Conservation (phyloP, 148 eudicot species). For the Chenopodium suecicum region DNA sequence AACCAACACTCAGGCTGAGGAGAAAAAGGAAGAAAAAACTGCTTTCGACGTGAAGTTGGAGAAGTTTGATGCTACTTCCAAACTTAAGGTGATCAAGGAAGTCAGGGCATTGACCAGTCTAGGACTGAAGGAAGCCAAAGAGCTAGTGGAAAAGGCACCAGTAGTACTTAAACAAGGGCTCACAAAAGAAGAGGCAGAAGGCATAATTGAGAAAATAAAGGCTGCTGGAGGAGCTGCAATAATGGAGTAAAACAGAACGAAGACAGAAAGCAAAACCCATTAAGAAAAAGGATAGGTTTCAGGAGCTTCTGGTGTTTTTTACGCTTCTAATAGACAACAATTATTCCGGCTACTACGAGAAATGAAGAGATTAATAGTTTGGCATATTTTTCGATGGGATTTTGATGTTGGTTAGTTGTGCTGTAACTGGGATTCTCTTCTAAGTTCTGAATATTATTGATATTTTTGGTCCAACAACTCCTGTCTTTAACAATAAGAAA, state of each 20-base stretch:
- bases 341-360: not conserved
- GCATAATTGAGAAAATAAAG: constrained; percentile 70
- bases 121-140: constrained; percentile 90
- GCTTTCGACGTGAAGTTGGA: constrained; percentile 81
- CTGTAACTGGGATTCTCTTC: not conserved
- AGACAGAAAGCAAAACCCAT: not conserved
- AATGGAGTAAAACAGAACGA: constrained; percentile 48
- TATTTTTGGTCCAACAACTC: not conserved
- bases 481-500: too few species aligned
- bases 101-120: constrained; percentile 71
- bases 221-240: constrained; percentile 81
- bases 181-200: constrained; percentile 84
- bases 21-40: constrained; percentile 69
- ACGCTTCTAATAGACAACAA: not conserved
- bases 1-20: constrained; percentile 55
- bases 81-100: constrained; percentile 92
- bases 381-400: not conserved
- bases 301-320: too few species aligned
- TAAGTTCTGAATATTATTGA: not conserved
- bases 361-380: constrained; percentile 9
- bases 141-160: constrained; percentile 76
- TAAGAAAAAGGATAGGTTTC: not conserved
- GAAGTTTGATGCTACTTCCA: constrained; percentile 78
- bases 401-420: constrained; percentile 1
- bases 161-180: constrained; percentile 72